A percentile compares a stretch with the other conserved stretches of the same genome.
Conservation (phyloP, 2,329 filamentous ascomycete genomes). For the Clarireedia paspali region DNA sequence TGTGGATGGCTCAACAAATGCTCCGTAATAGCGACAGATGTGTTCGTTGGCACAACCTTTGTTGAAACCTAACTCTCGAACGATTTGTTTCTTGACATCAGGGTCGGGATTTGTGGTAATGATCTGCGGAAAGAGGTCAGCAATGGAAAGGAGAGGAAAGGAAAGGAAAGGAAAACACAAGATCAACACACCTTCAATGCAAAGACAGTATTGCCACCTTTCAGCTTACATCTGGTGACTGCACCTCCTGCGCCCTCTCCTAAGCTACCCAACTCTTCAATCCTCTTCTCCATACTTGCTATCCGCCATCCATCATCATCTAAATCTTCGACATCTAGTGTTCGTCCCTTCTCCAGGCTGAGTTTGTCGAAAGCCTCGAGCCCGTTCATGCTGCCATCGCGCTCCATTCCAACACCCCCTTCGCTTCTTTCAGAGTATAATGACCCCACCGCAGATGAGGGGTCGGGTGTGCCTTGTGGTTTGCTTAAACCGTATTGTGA, state of each 20-base stretch:
- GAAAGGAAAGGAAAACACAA: constrained; percentile 1
- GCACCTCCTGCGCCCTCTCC: constrained; percentile 95
- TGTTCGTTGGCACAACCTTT: constrained; percentile 93
- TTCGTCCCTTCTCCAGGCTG: constrained; percentile 72
- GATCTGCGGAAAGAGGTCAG: constrained; percentile 48
- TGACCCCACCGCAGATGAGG: constrained; percentile 80
- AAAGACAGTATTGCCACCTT: constrained; percentile 89
- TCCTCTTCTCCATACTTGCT: constrained; percentile 80
- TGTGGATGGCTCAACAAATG: constrained; percentile 91
- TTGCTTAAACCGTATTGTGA: constrained; percentile 61
- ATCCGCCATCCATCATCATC: constrained; percentile 95
- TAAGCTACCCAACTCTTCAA: constrained; percentile 79
- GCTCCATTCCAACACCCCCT: constrained; percentile 68
- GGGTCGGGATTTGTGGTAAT: constrained; percentile 98
- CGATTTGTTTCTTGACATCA: constrained; percentile 96
- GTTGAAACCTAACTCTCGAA: constrained; percentile 94
- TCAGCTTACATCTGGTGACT: constrained; percentile 83
- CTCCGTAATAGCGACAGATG: constrained; percentile 96
- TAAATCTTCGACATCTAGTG: constrained; percentile 84
- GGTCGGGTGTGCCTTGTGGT: constrained; percentile 68
- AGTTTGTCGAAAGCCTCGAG: constrained; percentile 73
- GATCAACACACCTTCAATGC: constrained; percentile 70
- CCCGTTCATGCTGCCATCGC: constrained; percentile 72
- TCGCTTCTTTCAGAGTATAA: constrained; percentile 77
- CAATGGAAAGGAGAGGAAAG: neutral